Base-by-base conservation (phyloP, 1,284 basidiomycete species). In the Sanghuangporus baumii region DNA sequence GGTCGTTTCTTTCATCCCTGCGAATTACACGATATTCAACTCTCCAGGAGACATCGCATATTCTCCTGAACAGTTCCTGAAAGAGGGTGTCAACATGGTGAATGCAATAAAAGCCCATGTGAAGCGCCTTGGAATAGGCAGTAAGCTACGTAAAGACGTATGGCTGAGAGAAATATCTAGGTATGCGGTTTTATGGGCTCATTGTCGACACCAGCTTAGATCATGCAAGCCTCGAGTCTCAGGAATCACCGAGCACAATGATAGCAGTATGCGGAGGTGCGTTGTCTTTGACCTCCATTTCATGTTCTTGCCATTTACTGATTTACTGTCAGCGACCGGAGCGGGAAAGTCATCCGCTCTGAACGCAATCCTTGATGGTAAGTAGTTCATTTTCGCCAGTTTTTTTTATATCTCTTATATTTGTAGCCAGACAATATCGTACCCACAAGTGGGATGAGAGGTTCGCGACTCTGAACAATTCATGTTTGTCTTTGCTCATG, bases 401-500 rank as follows among this genome's bases (percentile, higher is more conserved):
- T 57, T 12, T 3, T 40, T 18, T 52, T 40, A 50, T 31, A 50
- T 31, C 20, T 65, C 59, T 57, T 38, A 48, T 69, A 12, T 67
- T 26, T 52, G 37, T 56, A 18, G 60, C 11, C 60, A 84, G 83
- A 85, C 67, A 84, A 82, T 64, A 79, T 87, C 59, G 83, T 87
- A 16, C 84, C 85, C 2, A 86, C 85, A 7, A 84, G 81, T 65
- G 83, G 84, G 16, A 85, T 85, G 83, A 76, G 82, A 67, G 83
- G 83, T 83, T 65, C 14, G 74, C 70, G 43, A 41, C 9, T 40
- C 63, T n/a, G 18, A 47, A 36, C 36, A 20, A 55, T 11, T 52
- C 20, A 18, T 3, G 11, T 16, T 3, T 47, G 31, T 20, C 47
- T 11, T 57, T 60, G 54, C 31, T 31, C 11, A n/a, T 41, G n/a